phyloP scores from a whole-genome alignment of 352 stramenopile genomes.

The Phytophthora nicotianae region DNA sequence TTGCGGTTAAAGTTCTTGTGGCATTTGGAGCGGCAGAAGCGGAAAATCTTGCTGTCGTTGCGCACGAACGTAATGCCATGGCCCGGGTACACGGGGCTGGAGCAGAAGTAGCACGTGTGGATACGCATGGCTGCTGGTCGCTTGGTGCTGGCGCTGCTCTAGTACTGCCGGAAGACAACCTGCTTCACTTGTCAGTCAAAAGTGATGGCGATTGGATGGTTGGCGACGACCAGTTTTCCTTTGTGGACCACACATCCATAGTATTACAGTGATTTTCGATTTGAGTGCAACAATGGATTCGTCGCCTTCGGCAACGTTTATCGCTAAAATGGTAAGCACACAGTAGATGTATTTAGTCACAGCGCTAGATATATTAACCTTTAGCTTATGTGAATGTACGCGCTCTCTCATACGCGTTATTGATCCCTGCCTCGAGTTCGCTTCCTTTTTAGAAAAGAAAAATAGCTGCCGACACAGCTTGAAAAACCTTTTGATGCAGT shows the following conservation, averaged over 20 bases:
- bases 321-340: too few relatives aligned
- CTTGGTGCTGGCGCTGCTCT: constrained; percentile 17
- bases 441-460: constrained; percentile 15
- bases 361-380: constrained; percentile 31
- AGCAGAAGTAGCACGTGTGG: constrained; percentile 99
- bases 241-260: constrained; percentile 12
- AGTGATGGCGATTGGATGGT: constrained; percentile 32
- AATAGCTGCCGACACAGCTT: constrained; percentile 7
- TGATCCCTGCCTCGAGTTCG: constrained; percentile 19
- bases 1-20: constrained; percentile 99
- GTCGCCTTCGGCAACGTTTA: neutral
- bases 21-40: constrained; percentile 99
- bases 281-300: constrained; percentile 7
- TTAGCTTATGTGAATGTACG: constrained; percentile 35
- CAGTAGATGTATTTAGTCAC: constrained; percentile 28
- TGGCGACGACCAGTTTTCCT: constrained; percentile 15
- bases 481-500: constrained; percentile 2
- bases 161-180: constrained; percentile 20
- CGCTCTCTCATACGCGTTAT: constrained; percentile 25
- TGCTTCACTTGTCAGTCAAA: constrained; percentile 18
- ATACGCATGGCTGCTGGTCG: constrained; percentile 90
- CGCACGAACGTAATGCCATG: constrained; percentile 99
- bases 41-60: constrained; percentile 99
- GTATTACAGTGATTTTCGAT: constrained; percentile 12
- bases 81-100: constrained; percentile 98